These are phyloP conservation scores for Blastocystis sp. DNA, from an alignment of 352 stramenopile species.

Conservation along the genomic window DNA sequence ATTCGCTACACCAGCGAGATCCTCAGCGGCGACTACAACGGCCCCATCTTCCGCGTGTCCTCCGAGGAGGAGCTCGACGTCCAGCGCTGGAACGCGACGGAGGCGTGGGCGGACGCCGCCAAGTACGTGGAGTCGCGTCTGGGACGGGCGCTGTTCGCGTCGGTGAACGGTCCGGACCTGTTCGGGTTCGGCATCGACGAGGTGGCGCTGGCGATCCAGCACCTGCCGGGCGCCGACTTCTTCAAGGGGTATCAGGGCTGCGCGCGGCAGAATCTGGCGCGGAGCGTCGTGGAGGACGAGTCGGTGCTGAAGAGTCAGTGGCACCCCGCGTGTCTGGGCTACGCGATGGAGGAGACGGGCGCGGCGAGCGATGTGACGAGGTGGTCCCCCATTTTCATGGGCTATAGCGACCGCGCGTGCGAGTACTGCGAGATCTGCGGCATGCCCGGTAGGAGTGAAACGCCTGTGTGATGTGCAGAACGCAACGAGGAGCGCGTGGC, in stretches of 20 bases:
- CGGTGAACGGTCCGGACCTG: background rate
- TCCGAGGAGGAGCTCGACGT: background rate
- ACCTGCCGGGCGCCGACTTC: background rate
- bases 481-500: background rate
- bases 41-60: background rate
- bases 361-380: background rate
- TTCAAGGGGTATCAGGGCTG: background rate
- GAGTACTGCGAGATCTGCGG: background rate
- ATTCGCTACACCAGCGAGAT: background rate
- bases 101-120: background rate
- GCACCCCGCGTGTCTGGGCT: conserved; percentile 56
- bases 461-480: background rate
- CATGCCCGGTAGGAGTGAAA: background rate
- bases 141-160: background rate
- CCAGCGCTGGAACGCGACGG: background rate
- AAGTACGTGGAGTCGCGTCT: background rate
- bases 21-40: background rate
- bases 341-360: background rate
- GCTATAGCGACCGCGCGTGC: background rate
- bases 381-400: conserved; percentile 29
- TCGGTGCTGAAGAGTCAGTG: conserved; percentile 8
- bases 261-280: background rate
- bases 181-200: conserved; percentile 11
- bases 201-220: background rate
- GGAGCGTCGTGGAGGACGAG: background rate